Conservation (phyloP, 2,329 filamentous ascomycete species). For the Rosellinia necatrix region DNA sequence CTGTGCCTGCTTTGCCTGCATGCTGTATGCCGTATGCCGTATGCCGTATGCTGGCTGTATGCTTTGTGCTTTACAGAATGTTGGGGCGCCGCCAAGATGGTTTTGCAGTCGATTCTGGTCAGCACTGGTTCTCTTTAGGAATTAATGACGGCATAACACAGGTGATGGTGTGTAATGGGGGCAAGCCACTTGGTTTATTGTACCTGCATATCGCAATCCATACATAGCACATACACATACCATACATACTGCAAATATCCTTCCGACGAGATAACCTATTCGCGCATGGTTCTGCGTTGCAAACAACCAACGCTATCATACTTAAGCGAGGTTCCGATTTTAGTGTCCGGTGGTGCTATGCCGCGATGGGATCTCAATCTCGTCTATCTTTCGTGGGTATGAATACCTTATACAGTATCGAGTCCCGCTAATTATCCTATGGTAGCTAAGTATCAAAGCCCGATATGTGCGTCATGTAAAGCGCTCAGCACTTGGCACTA, state of each 20-base stretch:
- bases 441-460: too few species aligned
- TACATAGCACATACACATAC: too few species aligned
- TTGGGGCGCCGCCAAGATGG: slow-evolving; percentile 9
- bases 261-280: too few species aligned
- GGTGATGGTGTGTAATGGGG: neutral
- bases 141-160: slow-evolving; percentile 13
- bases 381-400: too few species aligned
- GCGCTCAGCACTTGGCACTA: too few species aligned
- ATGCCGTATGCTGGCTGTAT: neutral
- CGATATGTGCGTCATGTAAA: too few species aligned
- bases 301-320: neutral
- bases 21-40: neutral
- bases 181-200: neutral
- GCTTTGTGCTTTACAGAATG: too few species aligned
- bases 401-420: neutral
- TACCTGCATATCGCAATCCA: too few species aligned
- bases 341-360: neutral
- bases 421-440: neutral
- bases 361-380: neutral
- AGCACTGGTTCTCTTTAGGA: slow-evolving; percentile 11
- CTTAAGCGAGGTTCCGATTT: neutral
- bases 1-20: too few species aligned
- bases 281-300: too few species aligned
- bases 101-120: slow-evolving; percentile 2
- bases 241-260: too few species aligned